These are phyloP conservation scores for Acanthamoeba healyi DNA, from an alignment of 208 protist species.

Conservation along the genomic window DNA sequence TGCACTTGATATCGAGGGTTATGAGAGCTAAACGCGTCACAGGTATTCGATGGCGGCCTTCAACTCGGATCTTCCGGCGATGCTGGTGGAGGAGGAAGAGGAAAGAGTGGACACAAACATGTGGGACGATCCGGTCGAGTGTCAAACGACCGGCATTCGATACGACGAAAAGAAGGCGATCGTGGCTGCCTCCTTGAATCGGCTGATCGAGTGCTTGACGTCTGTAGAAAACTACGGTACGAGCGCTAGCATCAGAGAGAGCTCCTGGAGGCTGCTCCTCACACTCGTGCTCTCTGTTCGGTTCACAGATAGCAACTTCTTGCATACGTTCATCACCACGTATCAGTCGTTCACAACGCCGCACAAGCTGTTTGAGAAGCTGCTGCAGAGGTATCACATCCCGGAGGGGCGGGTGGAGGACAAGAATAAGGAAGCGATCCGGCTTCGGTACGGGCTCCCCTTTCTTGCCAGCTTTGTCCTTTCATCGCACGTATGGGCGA, in stretches of 20 bases:
- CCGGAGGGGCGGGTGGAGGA: slow-evolving; percentile 55
- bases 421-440: slow-evolving; percentile 67
- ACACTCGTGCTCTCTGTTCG: not conserved
- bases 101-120: slow-evolving; percentile 49
- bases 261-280: too few species aligned
- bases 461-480: slow-evolving; percentile 44
- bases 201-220: slow-evolving; percentile 77
- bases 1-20: too few species aligned
- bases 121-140: slow-evolving; percentile 67
- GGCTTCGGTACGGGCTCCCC: slow-evolving; percentile 61
- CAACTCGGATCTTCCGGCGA: slow-evolving; percentile 44
- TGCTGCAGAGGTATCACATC: slow-evolving; percentile 76
- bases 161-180: slow-evolving; percentile 11
- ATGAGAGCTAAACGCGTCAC: too few species aligned
- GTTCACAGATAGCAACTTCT: slow-evolving; percentile 80
- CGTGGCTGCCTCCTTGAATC: slow-evolving; percentile 74
- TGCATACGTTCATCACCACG: slow-evolving; percentile 81
- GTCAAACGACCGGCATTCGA: not conserved
- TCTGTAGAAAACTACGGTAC: slow-evolving; percentile 79
- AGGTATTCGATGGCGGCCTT: slow-evolving; percentile 25
- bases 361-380: slow-evolving; percentile 75
- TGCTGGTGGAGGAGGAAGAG: slow-evolving; percentile 56
- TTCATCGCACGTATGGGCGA: too few species aligned
- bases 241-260: too few species aligned
- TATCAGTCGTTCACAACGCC: slow-evolving; percentile 79